Conservation (phyloP, 2,329 filamentous ascomycete genomes). For the Elsinoe batatas region DNA sequence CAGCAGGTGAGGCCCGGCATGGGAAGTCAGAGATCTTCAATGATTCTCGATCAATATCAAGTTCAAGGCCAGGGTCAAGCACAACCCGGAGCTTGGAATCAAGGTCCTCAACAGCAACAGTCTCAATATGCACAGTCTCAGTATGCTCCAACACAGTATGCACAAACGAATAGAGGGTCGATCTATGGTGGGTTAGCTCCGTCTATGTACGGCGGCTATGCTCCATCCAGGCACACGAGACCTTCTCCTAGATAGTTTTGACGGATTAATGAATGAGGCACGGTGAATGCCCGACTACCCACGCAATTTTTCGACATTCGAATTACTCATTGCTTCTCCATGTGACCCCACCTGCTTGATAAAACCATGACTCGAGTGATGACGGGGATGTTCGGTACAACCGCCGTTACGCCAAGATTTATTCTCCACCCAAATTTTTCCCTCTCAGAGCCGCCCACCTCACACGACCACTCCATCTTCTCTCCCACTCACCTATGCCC, state of each 20-base stretch:
- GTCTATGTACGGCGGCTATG: constrained; percentile 11
- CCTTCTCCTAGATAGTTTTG: constrained; percentile 10
- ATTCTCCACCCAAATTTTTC: constrained; percentile 9
- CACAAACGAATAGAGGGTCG: constrained; percentile 3
- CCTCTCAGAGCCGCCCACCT: background rate
- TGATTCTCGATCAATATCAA: constrained; percentile 14
- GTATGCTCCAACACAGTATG: background rate
- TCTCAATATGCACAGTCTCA: constrained; percentile 1
- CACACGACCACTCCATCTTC: background rate
- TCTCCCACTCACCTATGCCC: background rate
- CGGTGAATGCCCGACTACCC: background rate
- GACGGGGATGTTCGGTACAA: background rate
- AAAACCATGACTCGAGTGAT: background rate
- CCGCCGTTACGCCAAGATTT: constrained; percentile 5
- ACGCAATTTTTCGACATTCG: background rate
- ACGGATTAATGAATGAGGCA: constrained; percentile 1
- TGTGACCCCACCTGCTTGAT: background rate
- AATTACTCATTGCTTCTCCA: background rate
- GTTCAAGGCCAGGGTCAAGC: constrained; percentile 13
- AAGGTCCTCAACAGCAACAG: constrained; percentile 13
- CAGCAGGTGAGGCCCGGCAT: constrained; percentile 13
- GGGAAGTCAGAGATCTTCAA: constrained; percentile 14
- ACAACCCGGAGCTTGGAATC: constrained; percentile 5
- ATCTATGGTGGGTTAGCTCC: constrained; percentile 11
- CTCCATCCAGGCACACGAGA: constrained; percentile 4